Base-by-base conservation (phyloP, 2,329 filamentous ascomycete species). In the Biscogniauxia mediterranea region DNA sequence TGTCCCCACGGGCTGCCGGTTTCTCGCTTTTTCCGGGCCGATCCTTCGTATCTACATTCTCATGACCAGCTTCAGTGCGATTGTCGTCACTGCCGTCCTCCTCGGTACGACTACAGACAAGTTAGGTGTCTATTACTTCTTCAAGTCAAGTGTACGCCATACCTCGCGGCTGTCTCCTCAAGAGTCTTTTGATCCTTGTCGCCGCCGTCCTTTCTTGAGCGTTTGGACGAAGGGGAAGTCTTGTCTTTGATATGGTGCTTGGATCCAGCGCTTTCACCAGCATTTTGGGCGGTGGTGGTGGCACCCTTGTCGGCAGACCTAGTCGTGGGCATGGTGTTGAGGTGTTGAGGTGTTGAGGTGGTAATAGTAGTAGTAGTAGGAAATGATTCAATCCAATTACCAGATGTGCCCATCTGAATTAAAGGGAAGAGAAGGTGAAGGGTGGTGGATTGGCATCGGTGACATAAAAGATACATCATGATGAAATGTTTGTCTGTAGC, bases 151-250 rank as follows among this genome's bases (percentile, higher is more conserved):
- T 4, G 38, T 5, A 61, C 5, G 26, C 13, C 15, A 49, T 62
- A 72, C 71, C 64, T 72, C 9, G 75, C 74, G 51, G 83, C 72
- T 0, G 77, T 79, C 64, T 85, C 81, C 61, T 86, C 83, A 38
- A 85, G 76, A 0, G 81, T 83, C 66, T 79, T 79, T 68, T 86
- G 83, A 61, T 79, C 77, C 64, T 76, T 78, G 3, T 32, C 28
- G 15, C 62, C 63, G 13, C 69, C 62, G 9, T 64, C 66, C 57
- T 69, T 73, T 59, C 73, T 75, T n/a, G 73, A 71, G 23, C 77
- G 77, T 68, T 82, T 80, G 13, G 76, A 65, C 52, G 76, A 65
- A 23, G 77, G 74, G 1, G 77, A 74, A 5, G 68, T 64, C 53
- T 71, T 68, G 17, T 63, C 62, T 51, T 70, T 68, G 1, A 74